Conservation (phyloP, 345 rosid species). For the Salix udensis region DNA sequence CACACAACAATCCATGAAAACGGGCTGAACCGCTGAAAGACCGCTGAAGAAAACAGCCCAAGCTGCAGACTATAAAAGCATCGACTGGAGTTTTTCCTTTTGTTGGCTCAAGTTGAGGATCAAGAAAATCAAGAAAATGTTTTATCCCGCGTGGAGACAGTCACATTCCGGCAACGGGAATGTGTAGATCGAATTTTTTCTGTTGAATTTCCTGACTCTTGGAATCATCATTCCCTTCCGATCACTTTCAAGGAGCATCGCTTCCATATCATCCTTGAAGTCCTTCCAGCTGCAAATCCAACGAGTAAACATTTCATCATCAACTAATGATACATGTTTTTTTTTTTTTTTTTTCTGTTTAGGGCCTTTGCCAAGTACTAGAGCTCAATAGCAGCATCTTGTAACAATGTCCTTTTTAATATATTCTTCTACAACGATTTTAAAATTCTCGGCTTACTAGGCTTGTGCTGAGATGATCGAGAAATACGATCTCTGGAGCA, state of each 20-base stretch:
- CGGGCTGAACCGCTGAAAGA: neutral
- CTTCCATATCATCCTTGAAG: constrained; percentile 61
- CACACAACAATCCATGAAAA: neutral
- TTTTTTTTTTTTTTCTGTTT: neutral
- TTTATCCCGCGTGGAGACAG: constrained; percentile 51
- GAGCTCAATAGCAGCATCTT: neutral
- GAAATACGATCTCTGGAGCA: neutral
- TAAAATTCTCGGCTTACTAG: neutral
- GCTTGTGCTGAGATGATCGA: neutral
- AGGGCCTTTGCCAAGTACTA: neutral
- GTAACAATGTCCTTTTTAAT: neutral
- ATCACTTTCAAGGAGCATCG: constrained; percentile 76
- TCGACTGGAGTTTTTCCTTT: constrained; percentile 5
- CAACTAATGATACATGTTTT: neutral
- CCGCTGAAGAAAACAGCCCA: neutral
- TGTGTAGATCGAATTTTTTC: constrained; percentile 78
- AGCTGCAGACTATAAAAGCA: neutral
- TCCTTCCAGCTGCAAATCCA: constrained; percentile 65
- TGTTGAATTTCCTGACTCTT: constrained; percentile 65
- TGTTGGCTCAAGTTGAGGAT: constrained; percentile 7
- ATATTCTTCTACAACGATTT: neutral
- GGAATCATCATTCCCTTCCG: constrained; percentile 84
- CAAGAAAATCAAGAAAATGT: constrained; percentile 11
- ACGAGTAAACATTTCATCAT: neutral
- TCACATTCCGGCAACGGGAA: constrained; percentile 86